A percentile compares a stretch with the other conserved stretches of the same genome.
Conservation (phyloP, 75 land plant genomes). For the Gnetum montanum region DNA sequence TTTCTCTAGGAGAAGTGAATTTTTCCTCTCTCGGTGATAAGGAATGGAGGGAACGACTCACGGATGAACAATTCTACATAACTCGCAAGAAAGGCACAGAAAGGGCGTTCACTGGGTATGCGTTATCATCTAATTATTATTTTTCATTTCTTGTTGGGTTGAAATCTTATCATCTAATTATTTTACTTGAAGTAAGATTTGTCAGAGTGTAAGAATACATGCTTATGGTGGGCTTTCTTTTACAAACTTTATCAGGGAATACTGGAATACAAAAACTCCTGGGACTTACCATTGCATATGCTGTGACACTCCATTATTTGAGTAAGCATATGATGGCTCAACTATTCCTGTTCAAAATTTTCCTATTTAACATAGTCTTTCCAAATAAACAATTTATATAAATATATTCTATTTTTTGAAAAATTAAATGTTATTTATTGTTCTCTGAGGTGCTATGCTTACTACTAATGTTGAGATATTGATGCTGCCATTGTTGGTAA, state of each 20-base stretch:
- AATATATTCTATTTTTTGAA: too few species aligned
- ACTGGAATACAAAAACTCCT: constrained; percentile 85
- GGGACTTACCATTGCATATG: constrained; percentile 83
- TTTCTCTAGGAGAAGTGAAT: constrained; percentile 11
- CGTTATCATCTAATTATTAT: not conserved
- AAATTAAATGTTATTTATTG: too few species aligned
- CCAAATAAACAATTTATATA: too few species aligned
- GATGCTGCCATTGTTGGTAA: not conserved
- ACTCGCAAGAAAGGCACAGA: constrained; percentile 90
- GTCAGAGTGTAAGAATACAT: not conserved
- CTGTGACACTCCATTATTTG: constrained; percentile 79
- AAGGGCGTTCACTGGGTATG: constrained; percentile 92
- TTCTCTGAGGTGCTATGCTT: too few species aligned
- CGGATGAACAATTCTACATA: constrained; percentile 51
- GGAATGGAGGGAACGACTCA: constrained; percentile 80
- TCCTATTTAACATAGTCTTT: too few species aligned
- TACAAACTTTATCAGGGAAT: constrained; percentile 58
- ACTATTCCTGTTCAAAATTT: too few species aligned
- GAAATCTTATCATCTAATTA: not conserved
- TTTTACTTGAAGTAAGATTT: not conserved
- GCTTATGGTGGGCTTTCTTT: not conserved
- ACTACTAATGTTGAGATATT: constrained; percentile 3
- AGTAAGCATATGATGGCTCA: too few species aligned
- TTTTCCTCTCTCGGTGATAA: constrained; percentile 43
- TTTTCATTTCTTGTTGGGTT: constrained; percentile 2